Evolutionary conservation across 192 early-diverging fungal species (phyloP), one percentile per base, ranked within the genome.

Genomic region (Coemansia sp.): DNA sequence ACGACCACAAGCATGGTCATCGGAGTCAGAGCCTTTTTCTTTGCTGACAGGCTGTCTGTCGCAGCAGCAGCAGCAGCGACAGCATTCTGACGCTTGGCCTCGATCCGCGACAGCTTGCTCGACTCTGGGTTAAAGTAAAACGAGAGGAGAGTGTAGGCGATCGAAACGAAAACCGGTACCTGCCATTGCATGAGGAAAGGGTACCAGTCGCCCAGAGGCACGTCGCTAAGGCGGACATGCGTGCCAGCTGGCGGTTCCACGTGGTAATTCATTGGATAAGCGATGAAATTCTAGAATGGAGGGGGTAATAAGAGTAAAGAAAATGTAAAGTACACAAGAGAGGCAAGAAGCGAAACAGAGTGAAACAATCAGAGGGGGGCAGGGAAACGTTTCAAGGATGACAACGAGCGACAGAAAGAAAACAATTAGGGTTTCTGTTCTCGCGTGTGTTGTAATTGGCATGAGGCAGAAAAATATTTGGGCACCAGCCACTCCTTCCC

Each of bases 1-100:
- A 89, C 50, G 67, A 91, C 87, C 15, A 92, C 88, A 67, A 93
- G 79, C 42, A 82, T 78, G 59, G 87, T 94, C 85, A 94, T 90
- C 40, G 79, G 75, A 32, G 70, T 63, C 25, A 71, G 17, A 19
- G 25, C 19, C 14, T 48, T 62, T 13, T 62, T 62, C 49, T 63
- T 62, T 36, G 53, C 29, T 11, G 6, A 15, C 7, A 9, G 48
- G 11, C 19, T 29, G 3, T 29, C 29, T 29, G 29, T 29, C 29
- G 29, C 3, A 1, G 29, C 29, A 1, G 29, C 29, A 1, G 35
- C 43, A 9, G 32, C 63, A 56, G 29, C 50, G 0, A 53, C 20
- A 11, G 32, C 49, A 19, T 66, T 60, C 22, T 58, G 74, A 25
- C 68, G 63, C 41, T 65, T 64, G 17, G 62, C 53, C 19, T 62